Base-by-base conservation (phyloP, 345 rosid species). In the thale cress (Arabidopsis thaliana) region DNA sequence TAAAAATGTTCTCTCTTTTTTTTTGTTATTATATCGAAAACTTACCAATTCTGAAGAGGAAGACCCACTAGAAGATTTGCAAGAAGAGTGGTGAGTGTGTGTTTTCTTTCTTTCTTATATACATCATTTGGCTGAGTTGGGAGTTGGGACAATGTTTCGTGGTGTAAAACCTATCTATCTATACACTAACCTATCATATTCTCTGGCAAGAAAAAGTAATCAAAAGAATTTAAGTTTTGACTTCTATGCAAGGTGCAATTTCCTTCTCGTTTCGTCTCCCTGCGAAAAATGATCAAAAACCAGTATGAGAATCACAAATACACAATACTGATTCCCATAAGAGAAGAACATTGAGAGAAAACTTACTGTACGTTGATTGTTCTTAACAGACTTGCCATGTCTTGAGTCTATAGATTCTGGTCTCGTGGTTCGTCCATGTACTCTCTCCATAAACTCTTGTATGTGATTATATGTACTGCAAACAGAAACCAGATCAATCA, bases 381-480 rank as follows among this genome's bases (percentile, higher is more conserved):
- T 70, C 8, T 24, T 60, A 9, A 71, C 33, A 14, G 74, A 58
- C 44, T 65, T 80, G 24, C 56, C 64, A 7, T 69, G 66, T 76
- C 61, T 68, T 32, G 67, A 51, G 55, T 78, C 78, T 72, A 23
- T 37, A 22, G 72, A 33, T 45, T 70, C 80, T 38, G 69, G 40
- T 83, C 76, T 79, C 45, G 55, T 58, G 42, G 52, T 64, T 56
- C 42, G 50, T 38, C 78, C 78, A 41, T 65, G 66, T 65, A 79
- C 50, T 82, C 81, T 79, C 75, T 60, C 69, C 4, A 72, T 74
- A 22, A 80, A 84, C 8, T 79, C 88, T 45, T 81, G 85, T 57
- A 77, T 50, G 58, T 87, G 88, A 58, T 83, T 85, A 77, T 87
- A 85, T 49, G 81, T 85, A 83, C 85, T 83, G 85, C 55, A 79